These are phyloP conservation scores for Pleurotus platypus DNA, from an alignment of 768 basidiomycete species.

Conservation along the genomic window DNA sequence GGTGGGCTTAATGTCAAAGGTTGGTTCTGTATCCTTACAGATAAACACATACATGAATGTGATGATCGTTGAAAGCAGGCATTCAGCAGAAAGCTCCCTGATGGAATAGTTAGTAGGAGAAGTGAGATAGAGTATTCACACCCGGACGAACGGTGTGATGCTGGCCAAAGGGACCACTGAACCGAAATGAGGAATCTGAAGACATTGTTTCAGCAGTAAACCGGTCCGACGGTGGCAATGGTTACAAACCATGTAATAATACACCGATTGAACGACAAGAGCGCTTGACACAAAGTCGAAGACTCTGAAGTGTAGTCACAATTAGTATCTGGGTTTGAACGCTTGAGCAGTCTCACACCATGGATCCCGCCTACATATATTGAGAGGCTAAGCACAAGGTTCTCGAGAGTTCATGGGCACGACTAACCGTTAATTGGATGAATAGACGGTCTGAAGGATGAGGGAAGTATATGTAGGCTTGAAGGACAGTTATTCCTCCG, in stretches of 20 bases:
- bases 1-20: background rate
- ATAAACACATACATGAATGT: slow-evolving; percentile 31
- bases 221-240: background rate
- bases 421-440: slow-evolving; percentile 27
- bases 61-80: slow-evolving; percentile 37
- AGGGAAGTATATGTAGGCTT: slow-evolving; percentile 38
- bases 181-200: slow-evolving; percentile 41
- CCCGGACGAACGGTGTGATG: slow-evolving; percentile 30
- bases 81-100: slow-evolving; percentile 38
- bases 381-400: background rate
- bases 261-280: slow-evolving; percentile 39
- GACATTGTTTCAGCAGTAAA: background rate
- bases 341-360: slow-evolving; percentile 11
- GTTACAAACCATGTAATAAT: slow-evolving; percentile 36
- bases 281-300: slow-evolving; percentile 35
- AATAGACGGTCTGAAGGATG: slow-evolving; percentile 21
- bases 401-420: too few relatives aligned
- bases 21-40: background rate
- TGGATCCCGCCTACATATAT: slow-evolving; percentile 14
- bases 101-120: background rate
- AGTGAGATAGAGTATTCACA: background rate
- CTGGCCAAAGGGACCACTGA: slow-evolving; percentile 30
- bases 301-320: slow-evolving; percentile 9
- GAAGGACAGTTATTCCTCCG: slow-evolving; percentile 37
- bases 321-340: background rate